Percentiles rank a stretch among this genome's conserved stretches.
Conservation (phyloP, 495 filamentous ascomycete species). For the Penicillium nucicola region DNA sequence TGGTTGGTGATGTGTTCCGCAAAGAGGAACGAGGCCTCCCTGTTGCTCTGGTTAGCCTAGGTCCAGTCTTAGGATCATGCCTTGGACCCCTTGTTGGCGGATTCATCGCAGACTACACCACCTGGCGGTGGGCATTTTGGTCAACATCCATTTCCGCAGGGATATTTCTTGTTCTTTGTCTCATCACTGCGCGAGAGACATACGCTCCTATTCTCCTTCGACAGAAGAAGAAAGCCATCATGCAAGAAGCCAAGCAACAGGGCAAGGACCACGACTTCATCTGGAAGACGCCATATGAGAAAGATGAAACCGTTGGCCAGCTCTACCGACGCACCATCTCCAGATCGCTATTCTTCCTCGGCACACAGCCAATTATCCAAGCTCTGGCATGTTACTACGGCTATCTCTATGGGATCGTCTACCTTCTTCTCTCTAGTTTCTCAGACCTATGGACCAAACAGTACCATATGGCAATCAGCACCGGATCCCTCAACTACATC, state of each 20-base stretch:
- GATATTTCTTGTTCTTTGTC: constrained; percentile 50
- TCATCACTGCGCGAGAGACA: constrained; percentile 59
- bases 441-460: constrained; percentile 44
- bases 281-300: constrained; percentile 3
- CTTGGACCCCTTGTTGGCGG: constrained; percentile 53
- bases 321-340: constrained; percentile 10
- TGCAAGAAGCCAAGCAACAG: constrained; percentile 19
- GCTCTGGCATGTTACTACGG: constrained; percentile 50
- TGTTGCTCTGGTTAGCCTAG: constrained; percentile 49
- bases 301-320: background rate
- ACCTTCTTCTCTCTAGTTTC: constrained; percentile 56
- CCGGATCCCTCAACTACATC: constrained; percentile 58
- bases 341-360: constrained; percentile 44
- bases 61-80: constrained; percentile 53
- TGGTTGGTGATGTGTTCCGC: constrained; percentile 51
- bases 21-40: constrained; percentile 58
- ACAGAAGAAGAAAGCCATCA: constrained; percentile 47
- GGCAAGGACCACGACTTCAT: background rate
- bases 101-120: constrained; percentile 56
- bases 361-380: constrained; percentile 51
- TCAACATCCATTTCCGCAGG: constrained; percentile 52
- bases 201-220: constrained; percentile 55
- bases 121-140: constrained; percentile 31
- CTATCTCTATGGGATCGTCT: constrained; percentile 58
- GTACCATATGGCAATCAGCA: constrained; percentile 50